A percentile compares a stretch with the other conserved stretches of the same genome.
Conservation (phyloP, 805 yeast species). For the Cyberlindnera bimundalis region DNA sequence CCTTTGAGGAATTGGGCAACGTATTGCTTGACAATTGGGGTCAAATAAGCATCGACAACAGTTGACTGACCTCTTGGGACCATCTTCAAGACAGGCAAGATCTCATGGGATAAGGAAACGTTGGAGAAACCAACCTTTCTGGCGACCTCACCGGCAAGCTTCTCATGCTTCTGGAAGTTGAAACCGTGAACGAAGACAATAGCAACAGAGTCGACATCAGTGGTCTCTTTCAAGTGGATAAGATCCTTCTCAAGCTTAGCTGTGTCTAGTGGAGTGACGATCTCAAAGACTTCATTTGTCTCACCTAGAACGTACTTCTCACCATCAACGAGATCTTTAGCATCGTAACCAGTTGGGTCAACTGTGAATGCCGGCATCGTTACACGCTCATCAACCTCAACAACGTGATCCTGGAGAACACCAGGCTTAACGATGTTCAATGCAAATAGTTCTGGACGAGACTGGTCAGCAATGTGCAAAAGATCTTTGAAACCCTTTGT, state of each 20-base stretch:
- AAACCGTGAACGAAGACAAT: slow-evolving; percentile 36
- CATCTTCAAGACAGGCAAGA: slow-evolving; percentile 35
- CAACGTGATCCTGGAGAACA: slow-evolving; percentile 40
- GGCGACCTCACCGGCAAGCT: slow-evolving; percentile 33
- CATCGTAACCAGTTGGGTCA: slow-evolving; percentile 43
- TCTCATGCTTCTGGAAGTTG: slow-evolving; percentile 38
- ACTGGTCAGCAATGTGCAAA: slow-evolving; percentile 48
- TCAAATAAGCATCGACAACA: slow-evolving; percentile 40
- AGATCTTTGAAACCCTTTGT: slow-evolving; percentile 51
- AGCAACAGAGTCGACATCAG: slow-evolving; percentile 32
- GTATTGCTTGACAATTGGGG: slow-evolving; percentile 41
- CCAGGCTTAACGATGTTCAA: slow-evolving; percentile 45
- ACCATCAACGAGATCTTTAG: slow-evolving; percentile 28
- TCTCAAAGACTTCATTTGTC: slow-evolving; percentile 38
- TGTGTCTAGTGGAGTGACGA: slow-evolving; percentile 34
- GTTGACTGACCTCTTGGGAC: slow-evolving; percentile 42
- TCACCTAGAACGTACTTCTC: slow-evolving; percentile 38
- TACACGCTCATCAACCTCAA: slow-evolving; percentile 50
- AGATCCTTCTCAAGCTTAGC: slow-evolving; percentile 22
- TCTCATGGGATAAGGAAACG: slow-evolving; percentile 19
- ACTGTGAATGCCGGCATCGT: slow-evolving; percentile 53
- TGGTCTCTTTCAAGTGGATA: slow-evolving; percentile 23
- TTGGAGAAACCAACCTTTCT: slow-evolving; percentile 29
- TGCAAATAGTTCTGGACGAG: slow-evolving; percentile 50
- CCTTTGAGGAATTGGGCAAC: slow-evolving; percentile 35